Evolutionary conservation across 371 early-diverging fungal species (phyloP).

Genomic region (Apophysomyces trapeziformis): DNA sequence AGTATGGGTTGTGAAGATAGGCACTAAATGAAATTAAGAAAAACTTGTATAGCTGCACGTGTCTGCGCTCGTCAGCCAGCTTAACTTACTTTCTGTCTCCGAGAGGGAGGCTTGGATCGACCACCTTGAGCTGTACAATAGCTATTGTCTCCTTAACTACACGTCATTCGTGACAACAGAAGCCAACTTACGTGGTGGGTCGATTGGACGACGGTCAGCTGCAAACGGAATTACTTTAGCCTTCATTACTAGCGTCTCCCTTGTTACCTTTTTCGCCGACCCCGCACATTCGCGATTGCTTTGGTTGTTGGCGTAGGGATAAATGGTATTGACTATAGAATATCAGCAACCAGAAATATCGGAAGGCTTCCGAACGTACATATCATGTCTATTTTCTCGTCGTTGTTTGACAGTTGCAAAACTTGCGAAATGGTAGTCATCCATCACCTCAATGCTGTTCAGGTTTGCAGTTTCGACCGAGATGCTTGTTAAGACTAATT

Average conservation of each 20-base stretch:
- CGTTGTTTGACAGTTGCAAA: slow-evolving; percentile 62
- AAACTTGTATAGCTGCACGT: slow-evolving; percentile 1
- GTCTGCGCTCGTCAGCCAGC: not conserved
- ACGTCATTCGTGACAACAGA: not conserved
- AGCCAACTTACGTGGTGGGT: slow-evolving; percentile 77
- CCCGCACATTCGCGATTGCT: slow-evolving; percentile 93
- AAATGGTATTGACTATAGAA: slow-evolving; percentile 67
- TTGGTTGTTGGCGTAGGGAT: slow-evolving; percentile 87
- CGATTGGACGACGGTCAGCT: slow-evolving; percentile 93
- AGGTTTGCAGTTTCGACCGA: slow-evolving; percentile 7
- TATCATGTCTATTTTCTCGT: slow-evolving; percentile 57
- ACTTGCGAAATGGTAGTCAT: slow-evolving; percentile 65
- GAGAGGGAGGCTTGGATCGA: slow-evolving; percentile 53
- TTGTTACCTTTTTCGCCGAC: slow-evolving; percentile 84
- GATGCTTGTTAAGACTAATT: not conserved
- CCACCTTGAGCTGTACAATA: slow-evolving; percentile 78
- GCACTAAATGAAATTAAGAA: slow-evolving; percentile 41
- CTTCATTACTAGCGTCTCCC: not conserved
- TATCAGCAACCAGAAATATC: not conserved
- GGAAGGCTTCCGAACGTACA: slow-evolving; percentile 37
- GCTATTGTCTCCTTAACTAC: slow-evolving; percentile 37
- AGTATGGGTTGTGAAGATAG: slow-evolving; percentile 84
- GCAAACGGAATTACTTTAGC: slow-evolving; percentile 13
- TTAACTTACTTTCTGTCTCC: slow-evolving; percentile 38
- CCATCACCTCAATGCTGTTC: slow-evolving; percentile 31